Percentiles rank a stretch among this genome's conserved stretches.
phyloP scores from a whole-genome alignment of 345 rosid species.

The Lumnitzera racemosa region DNA sequence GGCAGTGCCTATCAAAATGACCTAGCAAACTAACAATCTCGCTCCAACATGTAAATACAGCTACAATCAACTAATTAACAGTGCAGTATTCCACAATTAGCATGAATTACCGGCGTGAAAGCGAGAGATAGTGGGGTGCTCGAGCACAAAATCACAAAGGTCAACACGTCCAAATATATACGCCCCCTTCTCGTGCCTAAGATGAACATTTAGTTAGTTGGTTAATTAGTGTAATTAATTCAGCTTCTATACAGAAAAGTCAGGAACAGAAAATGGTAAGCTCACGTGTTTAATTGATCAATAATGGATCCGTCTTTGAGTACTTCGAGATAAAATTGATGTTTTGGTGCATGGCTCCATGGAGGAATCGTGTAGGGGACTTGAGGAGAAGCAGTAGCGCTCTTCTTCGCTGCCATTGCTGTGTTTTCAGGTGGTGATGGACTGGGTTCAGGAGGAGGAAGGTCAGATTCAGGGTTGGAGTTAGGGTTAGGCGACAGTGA shows the following conservation, averaged over 20 bases:
- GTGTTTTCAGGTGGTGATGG: background rate
- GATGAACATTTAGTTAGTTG: background rate
- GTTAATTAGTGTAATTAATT: background rate
- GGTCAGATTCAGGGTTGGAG: background rate
- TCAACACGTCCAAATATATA: conserved; percentile 91
- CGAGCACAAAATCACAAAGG: conserved; percentile 81
- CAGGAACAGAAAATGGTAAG: too few species aligned
- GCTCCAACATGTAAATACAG: too few species aligned
- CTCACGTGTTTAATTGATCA: conserved; percentile 42
- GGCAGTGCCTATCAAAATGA: too few species aligned
- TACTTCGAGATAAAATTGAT: conserved; percentile 59
- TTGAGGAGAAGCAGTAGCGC: too few species aligned
- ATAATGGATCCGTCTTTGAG: conserved; percentile 83
- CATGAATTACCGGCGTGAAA: conserved; percentile 73
- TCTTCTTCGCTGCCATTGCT: background rate
- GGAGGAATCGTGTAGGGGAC: conserved; percentile 84
- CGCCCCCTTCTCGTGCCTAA: conserved; percentile 78
- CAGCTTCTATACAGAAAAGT: background rate
- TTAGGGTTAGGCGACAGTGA: background rate
- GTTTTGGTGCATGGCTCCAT: conserved; percentile 80
- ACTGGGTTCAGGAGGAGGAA: background rate
- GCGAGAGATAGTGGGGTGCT: conserved; percentile 86
- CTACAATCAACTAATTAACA: too few species aligned
- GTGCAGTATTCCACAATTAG: too few species aligned
- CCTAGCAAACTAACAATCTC: too few species aligned